These are phyloP conservation scores for Gleditsia sinensis DNA, from an alignment of 306 rosid genomes.

Conservation along the genomic window DNA sequence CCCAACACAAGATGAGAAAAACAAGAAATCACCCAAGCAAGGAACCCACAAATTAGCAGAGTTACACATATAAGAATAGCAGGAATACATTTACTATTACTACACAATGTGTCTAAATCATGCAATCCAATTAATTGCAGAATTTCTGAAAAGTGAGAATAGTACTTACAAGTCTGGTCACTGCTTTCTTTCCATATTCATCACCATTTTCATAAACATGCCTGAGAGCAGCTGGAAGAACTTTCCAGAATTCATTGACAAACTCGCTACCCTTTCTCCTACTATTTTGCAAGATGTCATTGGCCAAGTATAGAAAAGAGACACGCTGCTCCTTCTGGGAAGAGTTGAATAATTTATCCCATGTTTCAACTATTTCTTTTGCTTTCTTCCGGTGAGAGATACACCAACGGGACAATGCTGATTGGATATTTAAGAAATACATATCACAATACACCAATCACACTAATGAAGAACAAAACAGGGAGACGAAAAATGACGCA, in stretches of 20 bases:
- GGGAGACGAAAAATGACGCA: background rate
- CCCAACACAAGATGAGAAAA: background rate
- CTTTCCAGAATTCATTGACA: slow-evolving; percentile 87
- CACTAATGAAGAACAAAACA: background rate
- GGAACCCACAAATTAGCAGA: background rate
- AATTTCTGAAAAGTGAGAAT: slow-evolving; percentile 3
- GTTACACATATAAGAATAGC: background rate
- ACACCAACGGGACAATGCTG: slow-evolving; percentile 79
- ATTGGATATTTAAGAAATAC: slow-evolving; percentile 42
- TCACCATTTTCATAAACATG: slow-evolving; percentile 64
- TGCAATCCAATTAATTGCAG: slow-evolving; percentile 2
- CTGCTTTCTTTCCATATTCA: slow-evolving; percentile 66
- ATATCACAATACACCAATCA: slow-evolving; percentile 10
- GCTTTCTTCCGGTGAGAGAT: slow-evolving; percentile 71
- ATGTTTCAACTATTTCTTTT: slow-evolving; percentile 72
- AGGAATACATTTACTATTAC: background rate
- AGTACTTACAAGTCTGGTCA: slow-evolving; percentile 63
- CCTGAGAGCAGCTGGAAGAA: slow-evolving; percentile 72
- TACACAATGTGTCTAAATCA: background rate
- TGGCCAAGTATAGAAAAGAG: slow-evolving; percentile 75
- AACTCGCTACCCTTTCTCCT: slow-evolving; percentile 84
- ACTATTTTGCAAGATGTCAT: slow-evolving; percentile 83
- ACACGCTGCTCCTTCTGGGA: slow-evolving; percentile 70
- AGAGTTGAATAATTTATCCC: slow-evolving; percentile 72
- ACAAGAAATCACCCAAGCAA: background rate